These are phyloP conservation scores for Barbatosphaeria neglecta DNA, from an alignment of 495 filamentous ascomycete genomes.

Conservation along the genomic window DNA sequence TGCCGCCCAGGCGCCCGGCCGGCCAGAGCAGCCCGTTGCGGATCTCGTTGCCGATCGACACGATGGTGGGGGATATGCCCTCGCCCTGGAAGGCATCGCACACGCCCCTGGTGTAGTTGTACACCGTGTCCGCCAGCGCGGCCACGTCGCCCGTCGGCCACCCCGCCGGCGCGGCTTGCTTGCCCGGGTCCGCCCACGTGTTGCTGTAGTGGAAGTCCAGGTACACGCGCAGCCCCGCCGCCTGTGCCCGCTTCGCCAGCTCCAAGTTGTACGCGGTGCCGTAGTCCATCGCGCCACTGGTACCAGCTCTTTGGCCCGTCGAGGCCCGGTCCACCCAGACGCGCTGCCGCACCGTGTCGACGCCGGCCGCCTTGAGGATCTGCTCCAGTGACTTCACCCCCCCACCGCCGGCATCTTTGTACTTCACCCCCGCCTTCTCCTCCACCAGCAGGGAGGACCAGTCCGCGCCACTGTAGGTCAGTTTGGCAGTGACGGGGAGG, in stretches of 20 bases:
- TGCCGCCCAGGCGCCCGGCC: constrained; percentile 40
- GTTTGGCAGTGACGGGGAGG: constrained; percentile 25
- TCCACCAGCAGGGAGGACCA: constrained; percentile 60
- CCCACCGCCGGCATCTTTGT: constrained; percentile 43
- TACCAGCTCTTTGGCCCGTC: too few species aligned
- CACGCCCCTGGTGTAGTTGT: constrained; percentile 53
- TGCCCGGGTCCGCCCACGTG: constrained; percentile 42
- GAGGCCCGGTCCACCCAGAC: constrained; percentile 61
- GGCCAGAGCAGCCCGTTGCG: constrained; percentile 53
- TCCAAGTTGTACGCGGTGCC: constrained; percentile 58
- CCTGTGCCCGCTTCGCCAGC: constrained; percentile 51
- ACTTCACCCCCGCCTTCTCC: constrained; percentile 48
- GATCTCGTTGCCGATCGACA: constrained; percentile 65
- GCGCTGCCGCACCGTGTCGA: constrained; percentile 62
- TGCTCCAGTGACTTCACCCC: constrained; percentile 44
- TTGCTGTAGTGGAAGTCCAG: constrained; percentile 63
- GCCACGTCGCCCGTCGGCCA: constrained; percentile 50
- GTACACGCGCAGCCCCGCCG: constrained; percentile 52
- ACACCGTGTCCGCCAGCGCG: constrained; percentile 47
- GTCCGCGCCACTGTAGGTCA: constrained; percentile 58
- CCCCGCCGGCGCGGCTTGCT: constrained; percentile 43
- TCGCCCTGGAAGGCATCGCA: constrained; percentile 47
- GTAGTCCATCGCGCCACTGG: too few species aligned
- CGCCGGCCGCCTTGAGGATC: constrained; percentile 50
- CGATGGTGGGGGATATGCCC: constrained; percentile 43